phyloP scores from a whole-genome alignment of 2,329 filamentous ascomycete species.

The Fusarium tanahbumbuense region DNA sequence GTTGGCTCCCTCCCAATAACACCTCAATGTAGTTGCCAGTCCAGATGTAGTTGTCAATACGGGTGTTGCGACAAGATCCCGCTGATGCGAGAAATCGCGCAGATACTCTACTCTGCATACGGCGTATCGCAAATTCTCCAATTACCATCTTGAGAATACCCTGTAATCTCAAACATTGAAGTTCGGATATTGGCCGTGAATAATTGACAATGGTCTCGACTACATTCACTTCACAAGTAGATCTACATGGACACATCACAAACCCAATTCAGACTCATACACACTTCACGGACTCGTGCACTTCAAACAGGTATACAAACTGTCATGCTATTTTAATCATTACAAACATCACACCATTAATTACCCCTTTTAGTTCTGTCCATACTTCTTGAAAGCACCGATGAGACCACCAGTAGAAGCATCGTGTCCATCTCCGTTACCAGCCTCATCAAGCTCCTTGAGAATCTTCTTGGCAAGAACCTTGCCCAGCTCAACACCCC shows the following conservation, averaged over 20 bases:
- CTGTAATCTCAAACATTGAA: background rate
- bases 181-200: too few species aligned
- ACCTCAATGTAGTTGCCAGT: background rate
- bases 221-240: background rate
- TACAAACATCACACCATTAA: slow-evolving; percentile 29
- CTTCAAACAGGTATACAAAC: slow-evolving; percentile 8
- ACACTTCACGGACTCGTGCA: background rate
- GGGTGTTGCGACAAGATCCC: slow-evolving; percentile 10
- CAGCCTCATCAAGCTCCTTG: slow-evolving; percentile 83
- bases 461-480: slow-evolving; percentile 92
- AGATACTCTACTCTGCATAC: background rate
- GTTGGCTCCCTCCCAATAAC: background rate
- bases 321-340: slow-evolving; percentile 40
- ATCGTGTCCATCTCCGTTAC: slow-evolving; percentile 80
- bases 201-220: background rate
- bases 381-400: slow-evolving; percentile 87
- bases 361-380: slow-evolving; percentile 55
- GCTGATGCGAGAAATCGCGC: slow-evolving; percentile 28
- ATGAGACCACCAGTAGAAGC: slow-evolving; percentile 89
- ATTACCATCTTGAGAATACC: slow-evolving; percentile 1
- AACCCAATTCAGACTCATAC: background rate
- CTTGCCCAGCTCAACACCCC: slow-evolving; percentile 99
- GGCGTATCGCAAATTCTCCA: background rate
- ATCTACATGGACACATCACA: background rate
- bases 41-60: too few species aligned